Evolutionary conservation across 2,329 filamentous ascomycete genomes (phyloP).

Genomic region (Pestalotiopsis sp.): DNA sequence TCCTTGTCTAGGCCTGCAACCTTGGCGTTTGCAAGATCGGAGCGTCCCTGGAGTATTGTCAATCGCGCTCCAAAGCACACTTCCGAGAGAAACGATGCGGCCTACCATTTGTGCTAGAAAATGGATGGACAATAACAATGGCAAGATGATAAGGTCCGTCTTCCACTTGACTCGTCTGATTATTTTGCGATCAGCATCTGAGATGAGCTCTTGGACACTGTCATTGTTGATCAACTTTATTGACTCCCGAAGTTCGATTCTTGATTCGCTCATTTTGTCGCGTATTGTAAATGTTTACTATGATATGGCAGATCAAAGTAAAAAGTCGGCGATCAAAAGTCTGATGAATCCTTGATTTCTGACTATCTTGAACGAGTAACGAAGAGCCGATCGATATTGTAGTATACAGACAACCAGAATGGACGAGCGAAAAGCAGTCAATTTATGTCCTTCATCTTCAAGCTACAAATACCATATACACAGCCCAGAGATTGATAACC

Average conservation of each 20-base stretch:
- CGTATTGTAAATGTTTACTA: not conserved
- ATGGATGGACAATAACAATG: slow-evolving; percentile 24
- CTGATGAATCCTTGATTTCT: not conserved
- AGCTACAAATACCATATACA: not conserved
- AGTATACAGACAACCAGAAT: no score
- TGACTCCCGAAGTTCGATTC: not conserved
- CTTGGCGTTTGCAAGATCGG: slow-evolving; percentile 27
- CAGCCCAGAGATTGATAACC: not conserved
- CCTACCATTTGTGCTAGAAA: slow-evolving; percentile 27
- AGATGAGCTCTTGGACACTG: not conserved
- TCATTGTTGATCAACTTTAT: not conserved
- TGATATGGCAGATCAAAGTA: not conserved
- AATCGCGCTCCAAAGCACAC: slow-evolving; percentile 3
- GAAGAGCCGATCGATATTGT: no score
- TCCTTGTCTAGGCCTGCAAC: slow-evolving; percentile 26
- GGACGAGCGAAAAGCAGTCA: not conserved
- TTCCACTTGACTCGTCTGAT: slow-evolving; percentile 22
- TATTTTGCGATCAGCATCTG: not conserved
- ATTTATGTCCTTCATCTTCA: not conserved
- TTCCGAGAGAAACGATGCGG: not conserved
- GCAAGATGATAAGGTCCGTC: slow-evolving; percentile 26
- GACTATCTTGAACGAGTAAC: not conserved
- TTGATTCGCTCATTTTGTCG: not conserved
- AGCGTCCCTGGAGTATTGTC: slow-evolving; percentile 21
- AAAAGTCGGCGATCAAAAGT: not conserved